A percentile compares a stretch with the other conserved stretches of the same genome.
Evolutionary conservation across 148 eudicot species (phyloP).

Genomic region (Polygonum maritimum): DNA sequence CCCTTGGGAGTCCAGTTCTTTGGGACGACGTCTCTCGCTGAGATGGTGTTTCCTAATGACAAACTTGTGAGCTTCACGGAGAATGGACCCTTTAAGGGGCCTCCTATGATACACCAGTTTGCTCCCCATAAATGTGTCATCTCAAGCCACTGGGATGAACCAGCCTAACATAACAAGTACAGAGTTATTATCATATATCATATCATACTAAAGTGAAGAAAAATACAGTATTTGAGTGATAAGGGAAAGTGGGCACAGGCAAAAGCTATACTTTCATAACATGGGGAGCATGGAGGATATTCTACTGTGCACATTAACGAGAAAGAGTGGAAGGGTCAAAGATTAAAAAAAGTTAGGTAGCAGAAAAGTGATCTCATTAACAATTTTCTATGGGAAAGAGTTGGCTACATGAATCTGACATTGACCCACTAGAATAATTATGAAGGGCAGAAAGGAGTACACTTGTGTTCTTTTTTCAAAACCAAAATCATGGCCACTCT

Average conservation of each 20-base stretch:
- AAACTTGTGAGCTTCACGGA: slow-evolving; percentile 78
- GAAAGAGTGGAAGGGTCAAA: background rate
- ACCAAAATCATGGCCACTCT: background rate
- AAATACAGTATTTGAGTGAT: background rate
- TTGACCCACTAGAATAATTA: background rate
- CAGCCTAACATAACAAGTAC: slow-evolving; percentile 30
- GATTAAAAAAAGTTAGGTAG: slow-evolving; percentile 1
- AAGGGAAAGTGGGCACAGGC: background rate
- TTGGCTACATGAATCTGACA: background rate
- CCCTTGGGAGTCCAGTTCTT: slow-evolving; percentile 76
- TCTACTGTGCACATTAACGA: background rate
- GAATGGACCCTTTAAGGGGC: slow-evolving; percentile 83
- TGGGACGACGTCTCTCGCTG: slow-evolving; percentile 82
- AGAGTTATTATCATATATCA: background rate
- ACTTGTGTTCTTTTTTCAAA: background rate
- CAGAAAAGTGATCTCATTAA: background rate
- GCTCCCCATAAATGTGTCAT: slow-evolving; percentile 99
- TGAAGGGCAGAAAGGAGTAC: background rate
- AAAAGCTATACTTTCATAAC: background rate
- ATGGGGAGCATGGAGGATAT: slow-evolving; percentile 10
- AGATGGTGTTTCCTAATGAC: slow-evolving; percentile 50
- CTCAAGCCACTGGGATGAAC: slow-evolving; percentile 71
- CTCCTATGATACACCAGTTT: slow-evolving; percentile 68
- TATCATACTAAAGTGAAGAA: background rate
- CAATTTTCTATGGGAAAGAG: background rate